These are phyloP conservation scores for Fraxinus sp. DNA, from an alignment of 305 asterid genomes.

Conservation along the genomic window DNA sequence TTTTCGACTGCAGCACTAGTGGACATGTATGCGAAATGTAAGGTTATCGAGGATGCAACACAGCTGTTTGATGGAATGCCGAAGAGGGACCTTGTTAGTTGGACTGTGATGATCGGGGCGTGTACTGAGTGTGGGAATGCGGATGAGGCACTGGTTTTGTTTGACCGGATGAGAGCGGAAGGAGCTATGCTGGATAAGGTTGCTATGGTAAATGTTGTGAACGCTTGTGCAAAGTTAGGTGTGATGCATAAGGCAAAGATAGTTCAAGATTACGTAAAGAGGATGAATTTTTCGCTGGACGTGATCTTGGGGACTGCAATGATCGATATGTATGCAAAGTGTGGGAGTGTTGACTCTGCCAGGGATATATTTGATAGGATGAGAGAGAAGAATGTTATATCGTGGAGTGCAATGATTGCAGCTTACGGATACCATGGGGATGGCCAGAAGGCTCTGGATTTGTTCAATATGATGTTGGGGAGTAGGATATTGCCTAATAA, in stretches of 20 bases:
- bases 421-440: conserved; percentile 62
- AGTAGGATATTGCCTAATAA: conserved; percentile 40
- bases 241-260: conserved; percentile 47
- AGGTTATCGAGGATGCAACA: conserved; percentile 40
- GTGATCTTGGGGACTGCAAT: conserved; percentile 54
- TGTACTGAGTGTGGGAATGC: conserved; percentile 51
- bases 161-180: conserved; percentile 45
- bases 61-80: conserved; percentile 54
- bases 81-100: conserved; percentile 43
- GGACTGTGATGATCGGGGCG: conserved; percentile 70
- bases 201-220: conserved; percentile 50
- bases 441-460: conserved; percentile 50
- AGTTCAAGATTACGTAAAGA: conserved; percentile 36
- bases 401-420: conserved; percentile 67
- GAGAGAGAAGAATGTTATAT: conserved; percentile 42
- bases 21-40: conserved; percentile 50
- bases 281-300: conserved; percentile 23
- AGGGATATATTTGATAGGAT: conserved; percentile 48
- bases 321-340: conserved; percentile 62
- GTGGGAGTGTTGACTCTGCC: conserved; percentile 50
- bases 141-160: conserved; percentile 42
- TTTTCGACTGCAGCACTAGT: conserved; percentile 49
- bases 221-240: conserved; percentile 61
- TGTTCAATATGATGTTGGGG: conserved; percentile 42
- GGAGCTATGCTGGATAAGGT: conserved; percentile 47